phyloP scores from a whole-genome alignment of 2,329 filamentous ascomycete genomes.

The Fusarium neocosmosporiellum region DNA sequence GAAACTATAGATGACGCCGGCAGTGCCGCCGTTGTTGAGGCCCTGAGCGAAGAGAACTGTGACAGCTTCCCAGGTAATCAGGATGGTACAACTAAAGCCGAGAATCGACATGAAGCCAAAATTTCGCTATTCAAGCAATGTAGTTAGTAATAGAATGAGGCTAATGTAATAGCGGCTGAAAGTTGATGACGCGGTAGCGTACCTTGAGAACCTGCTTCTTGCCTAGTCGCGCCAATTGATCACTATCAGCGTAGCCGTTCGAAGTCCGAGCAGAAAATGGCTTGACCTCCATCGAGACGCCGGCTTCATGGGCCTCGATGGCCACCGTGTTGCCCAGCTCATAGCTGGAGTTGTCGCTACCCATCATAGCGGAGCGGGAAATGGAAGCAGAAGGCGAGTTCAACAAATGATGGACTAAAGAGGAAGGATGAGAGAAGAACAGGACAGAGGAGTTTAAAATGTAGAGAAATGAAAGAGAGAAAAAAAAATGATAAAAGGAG shows the following conservation, averaged over 20 bases:
- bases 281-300: constrained; percentile 22
- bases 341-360: constrained; percentile 32
- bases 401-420: background rate
- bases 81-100: constrained; percentile 63
- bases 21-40: constrained; percentile 62
- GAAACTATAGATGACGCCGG: constrained; percentile 64
- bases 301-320: constrained; percentile 18
- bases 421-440: background rate
- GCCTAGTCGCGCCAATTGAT: constrained; percentile 43
- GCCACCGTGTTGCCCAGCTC: constrained; percentile 38
- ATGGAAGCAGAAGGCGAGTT: background rate
- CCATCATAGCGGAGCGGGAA: constrained; percentile 24
- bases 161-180: background rate
- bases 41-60: constrained; percentile 49
- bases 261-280: constrained; percentile 29
- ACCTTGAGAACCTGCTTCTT: constrained; percentile 46
- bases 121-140: constrained; percentile 50
- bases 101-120: constrained; percentile 63
- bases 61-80: constrained; percentile 63
- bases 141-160: background rate
- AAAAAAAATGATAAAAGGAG: background rate
- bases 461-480: constrained; percentile 2
- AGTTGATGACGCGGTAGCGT: background rate
- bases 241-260: constrained; percentile 30
- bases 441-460: background rate